A percentile compares a stretch with the other conserved stretches of the same genome.
Conservation (phyloP, 1,284 basidiomycete species). For the Trichosporon sp. region DNA sequence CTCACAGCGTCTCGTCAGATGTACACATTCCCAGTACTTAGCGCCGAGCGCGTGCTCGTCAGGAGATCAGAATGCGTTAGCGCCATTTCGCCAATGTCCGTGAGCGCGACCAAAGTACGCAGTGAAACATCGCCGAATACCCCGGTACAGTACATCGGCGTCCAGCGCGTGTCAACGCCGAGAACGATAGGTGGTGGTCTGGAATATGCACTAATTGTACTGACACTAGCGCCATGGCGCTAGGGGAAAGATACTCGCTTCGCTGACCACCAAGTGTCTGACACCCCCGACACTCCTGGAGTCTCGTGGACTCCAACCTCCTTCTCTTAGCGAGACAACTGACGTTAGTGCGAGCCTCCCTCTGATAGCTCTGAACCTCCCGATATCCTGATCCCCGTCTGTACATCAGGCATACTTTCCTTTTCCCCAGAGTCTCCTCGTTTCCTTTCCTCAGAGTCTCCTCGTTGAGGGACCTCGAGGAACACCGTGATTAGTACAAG, state of each 20-base stretch:
- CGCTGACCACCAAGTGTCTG: too few relatives aligned
- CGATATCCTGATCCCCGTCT: too few relatives aligned
- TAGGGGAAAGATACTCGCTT: background rate
- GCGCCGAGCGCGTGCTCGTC: background rate
- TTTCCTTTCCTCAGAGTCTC: background rate
- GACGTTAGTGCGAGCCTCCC: background rate
- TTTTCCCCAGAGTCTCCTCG: background rate
- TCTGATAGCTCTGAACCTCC: too few relatives aligned
- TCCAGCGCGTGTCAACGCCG: too few relatives aligned
- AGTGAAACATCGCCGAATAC: background rate
- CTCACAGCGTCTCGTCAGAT: background rate
- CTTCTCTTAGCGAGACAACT: background rate
- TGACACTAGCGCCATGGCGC: background rate
- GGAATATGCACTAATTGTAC: background rate
- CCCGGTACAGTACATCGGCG: too few relatives aligned
- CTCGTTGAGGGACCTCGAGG: too few relatives aligned
- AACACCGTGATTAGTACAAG: background rate
- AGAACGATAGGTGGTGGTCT: too few relatives aligned
- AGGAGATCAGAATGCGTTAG: background rate
- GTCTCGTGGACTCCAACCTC: too few relatives aligned
- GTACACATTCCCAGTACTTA: background rate
- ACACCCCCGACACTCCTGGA: background rate
- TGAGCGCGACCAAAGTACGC: background rate
- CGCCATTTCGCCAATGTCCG: background rate
- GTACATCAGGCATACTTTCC: background rate